Evolutionary conservation across 495 filamentous ascomycete genomes (phyloP).

Genomic region (Aspergillus nidulans): DNA sequence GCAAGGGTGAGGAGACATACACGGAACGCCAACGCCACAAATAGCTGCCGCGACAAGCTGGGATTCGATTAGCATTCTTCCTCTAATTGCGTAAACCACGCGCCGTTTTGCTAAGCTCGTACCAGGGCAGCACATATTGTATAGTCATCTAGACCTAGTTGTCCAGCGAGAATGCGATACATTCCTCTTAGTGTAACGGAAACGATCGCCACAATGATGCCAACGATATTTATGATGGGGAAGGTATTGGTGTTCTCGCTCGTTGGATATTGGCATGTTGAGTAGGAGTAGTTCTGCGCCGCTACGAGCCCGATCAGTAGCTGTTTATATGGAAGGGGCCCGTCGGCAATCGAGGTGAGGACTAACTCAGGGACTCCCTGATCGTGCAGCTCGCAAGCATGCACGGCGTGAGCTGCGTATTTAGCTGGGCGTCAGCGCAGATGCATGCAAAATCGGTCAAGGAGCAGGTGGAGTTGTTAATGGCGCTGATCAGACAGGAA

Average conservation of each 20-base stretch:
- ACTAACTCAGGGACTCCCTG: constrained; percentile 14
- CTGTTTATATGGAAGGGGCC: neutral
- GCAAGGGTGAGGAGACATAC: too few species aligned
- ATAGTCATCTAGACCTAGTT: constrained; percentile 12
- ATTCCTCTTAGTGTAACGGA: neutral
- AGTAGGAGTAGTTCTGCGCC: neutral
- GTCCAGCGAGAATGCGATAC: constrained; percentile 4
- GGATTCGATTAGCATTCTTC: neutral
- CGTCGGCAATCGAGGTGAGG: too few species aligned
- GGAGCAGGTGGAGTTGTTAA: constrained; percentile 5
- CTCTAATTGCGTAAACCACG: too few species aligned
- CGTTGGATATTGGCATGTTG: neutral
- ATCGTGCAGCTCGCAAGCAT: constrained; percentile 14
- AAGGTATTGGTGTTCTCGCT: neutral
- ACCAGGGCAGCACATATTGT: neutral
- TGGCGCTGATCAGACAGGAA: neutral
- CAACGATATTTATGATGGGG: constrained; percentile 1
- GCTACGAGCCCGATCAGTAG: neutral
- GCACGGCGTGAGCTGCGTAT: constrained; percentile 11
- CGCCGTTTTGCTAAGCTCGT: neutral
- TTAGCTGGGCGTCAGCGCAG: constrained; percentile 16
- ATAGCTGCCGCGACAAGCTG: neutral
- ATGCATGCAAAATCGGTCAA: constrained; percentile 15
- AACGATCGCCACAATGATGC: neutral
- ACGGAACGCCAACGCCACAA: neutral